phyloP scores from a whole-genome alignment of 805 yeast genomes.

The Candida ortonii region DNA sequence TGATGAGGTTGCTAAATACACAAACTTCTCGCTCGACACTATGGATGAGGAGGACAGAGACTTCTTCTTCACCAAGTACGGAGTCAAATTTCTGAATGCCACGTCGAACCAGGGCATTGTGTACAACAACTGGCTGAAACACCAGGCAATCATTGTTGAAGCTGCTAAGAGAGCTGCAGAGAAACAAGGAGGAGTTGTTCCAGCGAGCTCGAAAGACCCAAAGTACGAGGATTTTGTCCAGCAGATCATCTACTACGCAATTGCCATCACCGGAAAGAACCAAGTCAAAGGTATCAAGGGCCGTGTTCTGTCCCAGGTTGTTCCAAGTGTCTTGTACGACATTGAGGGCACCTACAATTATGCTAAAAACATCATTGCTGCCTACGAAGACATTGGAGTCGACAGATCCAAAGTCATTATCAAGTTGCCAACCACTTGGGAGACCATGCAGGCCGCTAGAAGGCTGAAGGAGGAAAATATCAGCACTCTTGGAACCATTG shows the following conservation, averaged over 20 bases:
- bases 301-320: conserved; percentile 29
- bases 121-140: conserved; percentile 22
- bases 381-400: conserved; percentile 33
- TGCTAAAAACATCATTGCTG: conserved; percentile 29
- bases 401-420: conserved; percentile 31
- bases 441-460: conserved; percentile 33
- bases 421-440: conserved; percentile 36
- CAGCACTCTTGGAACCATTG: conserved; percentile 35
- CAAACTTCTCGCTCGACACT: conserved; percentile 26
- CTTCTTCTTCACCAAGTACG: conserved; percentile 12
- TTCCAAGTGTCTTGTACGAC: conserved; percentile 28
- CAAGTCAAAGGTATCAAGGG: conserved; percentile 23
- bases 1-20: conserved; percentile 21
- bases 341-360: conserved; percentile 25
- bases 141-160: conserved; percentile 22
- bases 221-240: conserved; percentile 15
- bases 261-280: conserved; percentile 26
- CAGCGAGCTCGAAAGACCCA: conserved; percentile 13
- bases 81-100: conserved; percentile 25
- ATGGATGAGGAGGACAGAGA: conserved; percentile 23
- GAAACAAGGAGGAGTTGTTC: conserved; percentile 11
- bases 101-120: conserved; percentile 31
- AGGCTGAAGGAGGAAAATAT: conserved; percentile 26
- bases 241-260: conserved; percentile 19
- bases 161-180: conserved; percentile 19